Conservation (phyloP, 2,329 filamentous ascomycete species). For the Pestalotiopsis sp. region DNA sequence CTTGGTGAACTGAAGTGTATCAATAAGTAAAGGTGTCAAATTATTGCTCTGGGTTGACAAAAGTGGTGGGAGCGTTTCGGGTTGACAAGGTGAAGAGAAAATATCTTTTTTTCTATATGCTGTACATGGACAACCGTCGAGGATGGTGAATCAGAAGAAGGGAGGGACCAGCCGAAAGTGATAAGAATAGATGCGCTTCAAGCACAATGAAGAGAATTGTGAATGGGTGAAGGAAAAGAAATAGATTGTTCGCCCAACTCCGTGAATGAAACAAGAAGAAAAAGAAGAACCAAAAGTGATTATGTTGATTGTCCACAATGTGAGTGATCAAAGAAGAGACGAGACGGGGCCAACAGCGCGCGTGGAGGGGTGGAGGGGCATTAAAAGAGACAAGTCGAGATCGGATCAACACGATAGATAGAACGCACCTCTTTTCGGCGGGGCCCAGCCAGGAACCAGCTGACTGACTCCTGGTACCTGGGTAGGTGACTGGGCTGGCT, state of each 20-base stretch:
- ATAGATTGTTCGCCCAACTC: slow-evolving; percentile 16
- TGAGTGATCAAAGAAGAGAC: slow-evolving; percentile 15
- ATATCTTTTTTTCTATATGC: neutral
- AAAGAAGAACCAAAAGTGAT: slow-evolving; percentile 9
- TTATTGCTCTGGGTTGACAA: neutral
- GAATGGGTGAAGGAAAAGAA: slow-evolving; percentile 12
- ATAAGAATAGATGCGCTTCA: neutral
- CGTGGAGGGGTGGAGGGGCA: slow-evolving; percentile 11
- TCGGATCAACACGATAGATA: neutral
- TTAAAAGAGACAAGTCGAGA: slow-evolving; percentile 9
- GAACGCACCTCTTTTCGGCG: slow-evolving; percentile 9
- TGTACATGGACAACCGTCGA: neutral
- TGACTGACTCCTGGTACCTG: slow-evolving; percentile 11
- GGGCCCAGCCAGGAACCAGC: slow-evolving; percentile 13
- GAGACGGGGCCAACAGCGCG: slow-evolving; percentile 25
- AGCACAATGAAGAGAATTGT: slow-evolving; percentile 11
- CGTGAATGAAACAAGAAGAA: slow-evolving; percentile 6
- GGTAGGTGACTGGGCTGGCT: slow-evolving; percentile 12
- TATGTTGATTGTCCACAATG: slow-evolving; percentile 9
- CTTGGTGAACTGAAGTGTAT: neutral
- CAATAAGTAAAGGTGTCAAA: neutral
- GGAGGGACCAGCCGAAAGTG: slow-evolving; percentile 15
- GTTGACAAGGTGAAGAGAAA: neutral
- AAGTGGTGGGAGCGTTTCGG: neutral
- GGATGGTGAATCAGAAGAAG: neutral